Evolutionary conservation across 108 stramenopile species (phyloP).

Genomic region (Pseudonitzschia multiseries): DNA sequence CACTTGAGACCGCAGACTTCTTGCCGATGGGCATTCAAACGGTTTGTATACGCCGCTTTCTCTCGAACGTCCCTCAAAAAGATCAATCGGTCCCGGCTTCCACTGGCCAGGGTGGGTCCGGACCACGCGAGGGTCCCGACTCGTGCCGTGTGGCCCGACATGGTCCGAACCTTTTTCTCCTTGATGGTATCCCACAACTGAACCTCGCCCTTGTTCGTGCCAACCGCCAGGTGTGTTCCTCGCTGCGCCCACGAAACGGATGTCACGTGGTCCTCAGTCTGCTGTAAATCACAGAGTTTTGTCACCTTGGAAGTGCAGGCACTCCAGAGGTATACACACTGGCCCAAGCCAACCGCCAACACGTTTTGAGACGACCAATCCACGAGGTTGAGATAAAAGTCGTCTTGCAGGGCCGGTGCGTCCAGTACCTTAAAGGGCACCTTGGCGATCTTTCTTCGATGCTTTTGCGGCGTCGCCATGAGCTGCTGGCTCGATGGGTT

Average conservation of each 20-base stretch:
- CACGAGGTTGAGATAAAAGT: slow-evolving; percentile 98
- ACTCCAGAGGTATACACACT: slow-evolving; percentile 93
- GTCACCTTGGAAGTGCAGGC: slow-evolving; percentile 91
- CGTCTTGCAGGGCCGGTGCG: slow-evolving; percentile 97
- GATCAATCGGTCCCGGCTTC: slow-evolving; percentile 91
- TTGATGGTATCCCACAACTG: slow-evolving; percentile 93
- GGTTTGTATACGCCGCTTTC: slow-evolving; percentile 54
- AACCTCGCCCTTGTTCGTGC: slow-evolving; percentile 84
- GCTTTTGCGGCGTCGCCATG: slow-evolving; percentile 60
- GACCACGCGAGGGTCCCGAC: slow-evolving; percentile 94
- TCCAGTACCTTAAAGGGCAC: slow-evolving; percentile 98
- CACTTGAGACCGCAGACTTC: slow-evolving; percentile 98
- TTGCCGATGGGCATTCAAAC: slow-evolving; percentile 88
- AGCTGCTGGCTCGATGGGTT: slow-evolving; percentile 65
- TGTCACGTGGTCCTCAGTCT: slow-evolving; percentile 70
- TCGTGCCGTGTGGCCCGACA: slow-evolving; percentile 87
- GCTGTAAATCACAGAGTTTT: slow-evolving; percentile 79
- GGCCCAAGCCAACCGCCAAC: slow-evolving; percentile 96
- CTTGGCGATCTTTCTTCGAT: slow-evolving; percentile 83
- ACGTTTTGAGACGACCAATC: slow-evolving; percentile 96
- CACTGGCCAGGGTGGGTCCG: slow-evolving; percentile 85
- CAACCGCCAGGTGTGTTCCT: slow-evolving; percentile 86
- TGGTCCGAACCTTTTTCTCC: slow-evolving; percentile 77
- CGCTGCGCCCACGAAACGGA: slow-evolving; percentile 94
- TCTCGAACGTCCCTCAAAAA: slow-evolving; percentile 88